Conservation (phyloP, 768 basidiomycete genomes). For the Fomitopsis serialis region DNA sequence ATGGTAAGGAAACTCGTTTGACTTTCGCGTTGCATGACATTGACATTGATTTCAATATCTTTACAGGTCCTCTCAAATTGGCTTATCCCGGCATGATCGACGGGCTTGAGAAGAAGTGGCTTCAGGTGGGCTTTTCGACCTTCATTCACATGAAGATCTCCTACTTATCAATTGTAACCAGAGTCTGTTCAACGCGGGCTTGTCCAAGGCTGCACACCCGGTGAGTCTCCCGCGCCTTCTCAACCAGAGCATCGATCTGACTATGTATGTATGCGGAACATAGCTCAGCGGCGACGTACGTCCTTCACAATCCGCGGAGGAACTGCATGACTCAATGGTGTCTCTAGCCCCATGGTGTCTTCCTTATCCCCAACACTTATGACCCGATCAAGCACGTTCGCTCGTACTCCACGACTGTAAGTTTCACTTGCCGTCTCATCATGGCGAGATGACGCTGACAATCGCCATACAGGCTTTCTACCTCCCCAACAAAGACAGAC, state of each 20-base stretch:
- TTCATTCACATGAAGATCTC: neutral
- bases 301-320: neutral
- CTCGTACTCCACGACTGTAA: slow-evolving; percentile 22
- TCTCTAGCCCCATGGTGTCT: slow-evolving; percentile 13
- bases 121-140: slow-evolving; percentile 6
- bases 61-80: slow-evolving; percentile 13
- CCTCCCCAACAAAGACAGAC: slow-evolving; percentile 17
- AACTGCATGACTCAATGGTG: neutral
- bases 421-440: no score
- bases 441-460: slow-evolving; percentile 5
- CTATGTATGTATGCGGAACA: neutral
- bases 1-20: no score
- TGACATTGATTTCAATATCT: no score
- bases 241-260: no score
- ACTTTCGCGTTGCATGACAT: no score
- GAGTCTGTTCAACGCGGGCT: slow-evolving; percentile 14
- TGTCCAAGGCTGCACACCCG: slow-evolving; percentile 8
- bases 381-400: slow-evolving; percentile 14
- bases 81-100: slow-evolving; percentile 14
- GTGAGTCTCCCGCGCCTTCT: slow-evolving; percentile 3
- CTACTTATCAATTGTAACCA: neutral
- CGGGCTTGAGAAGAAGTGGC: slow-evolving; percentile 9
- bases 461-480: slow-evolving; percentile 15
- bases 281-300: slow-evolving; percentile 20
- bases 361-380: slow-evolving; percentile 10